Evolutionary conservation across 208 protist genomes (phyloP).

Genomic region (Acanthamoeba healyi): DNA sequence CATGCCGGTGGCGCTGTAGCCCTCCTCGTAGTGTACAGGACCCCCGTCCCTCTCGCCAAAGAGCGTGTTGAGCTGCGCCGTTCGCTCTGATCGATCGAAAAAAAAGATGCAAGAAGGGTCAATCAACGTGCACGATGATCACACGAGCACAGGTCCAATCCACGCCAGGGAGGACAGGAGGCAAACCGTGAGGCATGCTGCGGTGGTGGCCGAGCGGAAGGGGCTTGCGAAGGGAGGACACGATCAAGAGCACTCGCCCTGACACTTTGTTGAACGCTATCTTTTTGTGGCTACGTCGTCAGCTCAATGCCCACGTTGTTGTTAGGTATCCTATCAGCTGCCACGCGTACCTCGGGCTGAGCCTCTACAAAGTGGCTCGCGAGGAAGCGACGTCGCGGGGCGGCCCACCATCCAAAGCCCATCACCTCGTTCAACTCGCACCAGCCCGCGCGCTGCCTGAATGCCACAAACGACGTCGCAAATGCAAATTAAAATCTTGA

Average conservation of each 20-base stretch:
- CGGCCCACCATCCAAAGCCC: neutral
- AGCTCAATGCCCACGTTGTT: too few species aligned
- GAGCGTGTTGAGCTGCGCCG: neutral
- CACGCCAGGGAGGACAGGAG: neutral
- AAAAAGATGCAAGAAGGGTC: too few species aligned
- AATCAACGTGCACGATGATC: too few species aligned
- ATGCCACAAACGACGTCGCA: too few species aligned
- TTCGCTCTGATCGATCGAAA: neutral
- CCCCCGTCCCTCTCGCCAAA: neutral
- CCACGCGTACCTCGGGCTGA: neutral
- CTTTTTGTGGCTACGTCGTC: neutral
- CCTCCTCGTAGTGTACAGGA: neutral
- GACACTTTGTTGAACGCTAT: constrained; percentile 4
- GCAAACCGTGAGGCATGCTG: neutral
- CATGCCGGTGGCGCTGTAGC: neutral
- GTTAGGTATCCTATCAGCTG: neutral
- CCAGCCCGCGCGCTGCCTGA: constrained; percentile 9
- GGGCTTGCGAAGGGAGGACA: constrained; percentile 9
- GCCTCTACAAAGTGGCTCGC: neutral
- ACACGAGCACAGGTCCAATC: too few species aligned
- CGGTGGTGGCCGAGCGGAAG: neutral
- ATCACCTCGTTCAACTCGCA: neutral
- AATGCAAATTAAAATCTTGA: too few species aligned
- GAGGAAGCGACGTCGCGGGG: neutral
- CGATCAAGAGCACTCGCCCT: neutral